phyloP scores from a whole-genome alignment of 495 filamentous ascomycete species.

The Pseudoneurospora amorphoporcata region DNA sequence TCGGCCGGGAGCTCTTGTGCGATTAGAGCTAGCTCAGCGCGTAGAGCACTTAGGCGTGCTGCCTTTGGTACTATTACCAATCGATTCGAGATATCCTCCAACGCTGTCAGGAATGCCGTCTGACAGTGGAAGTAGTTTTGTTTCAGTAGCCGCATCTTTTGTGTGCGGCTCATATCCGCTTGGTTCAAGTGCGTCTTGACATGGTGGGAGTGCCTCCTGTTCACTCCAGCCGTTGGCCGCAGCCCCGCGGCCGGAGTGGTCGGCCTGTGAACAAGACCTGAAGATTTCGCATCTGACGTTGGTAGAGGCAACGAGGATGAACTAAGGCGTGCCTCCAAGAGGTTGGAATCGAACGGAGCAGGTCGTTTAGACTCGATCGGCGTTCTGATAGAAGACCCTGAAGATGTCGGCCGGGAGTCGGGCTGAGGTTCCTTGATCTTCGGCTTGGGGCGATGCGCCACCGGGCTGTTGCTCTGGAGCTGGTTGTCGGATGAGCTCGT shows the following conservation, averaged over 20 bases:
- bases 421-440: slow-evolving; percentile 4
- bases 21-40: slow-evolving; percentile 64
- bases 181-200: slow-evolving; percentile 38
- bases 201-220: slow-evolving; percentile 39
- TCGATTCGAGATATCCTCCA: slow-evolving; percentile 69
- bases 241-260: slow-evolving; percentile 42
- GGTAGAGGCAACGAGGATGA: background rate
- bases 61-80: slow-evolving; percentile 64
- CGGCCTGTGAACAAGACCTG: slow-evolving; percentile 32
- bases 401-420: slow-evolving; percentile 9
- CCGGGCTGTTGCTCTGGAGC: slow-evolving; percentile 2
- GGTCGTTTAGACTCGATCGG: background rate
- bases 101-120: slow-evolving; percentile 59
- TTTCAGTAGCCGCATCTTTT: slow-evolving; percentile 52
- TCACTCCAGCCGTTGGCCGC: slow-evolving; percentile 37
- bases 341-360: slow-evolving; percentile 4
- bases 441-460: slow-evolving; percentile 20
- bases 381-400: slow-evolving; percentile 4
- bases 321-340: slow-evolving; percentile 45
- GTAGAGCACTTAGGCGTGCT: slow-evolving; percentile 61
- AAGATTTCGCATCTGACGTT: slow-evolving; percentile 37
- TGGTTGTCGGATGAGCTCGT: slow-evolving; percentile 30
- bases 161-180: slow-evolving; percentile 40
- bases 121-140: slow-evolving; percentile 68
- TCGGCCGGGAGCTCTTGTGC: slow-evolving; percentile 64